Conservation (phyloP, 1,284 basidiomycete species). For the Marasmius sp. region DNA sequence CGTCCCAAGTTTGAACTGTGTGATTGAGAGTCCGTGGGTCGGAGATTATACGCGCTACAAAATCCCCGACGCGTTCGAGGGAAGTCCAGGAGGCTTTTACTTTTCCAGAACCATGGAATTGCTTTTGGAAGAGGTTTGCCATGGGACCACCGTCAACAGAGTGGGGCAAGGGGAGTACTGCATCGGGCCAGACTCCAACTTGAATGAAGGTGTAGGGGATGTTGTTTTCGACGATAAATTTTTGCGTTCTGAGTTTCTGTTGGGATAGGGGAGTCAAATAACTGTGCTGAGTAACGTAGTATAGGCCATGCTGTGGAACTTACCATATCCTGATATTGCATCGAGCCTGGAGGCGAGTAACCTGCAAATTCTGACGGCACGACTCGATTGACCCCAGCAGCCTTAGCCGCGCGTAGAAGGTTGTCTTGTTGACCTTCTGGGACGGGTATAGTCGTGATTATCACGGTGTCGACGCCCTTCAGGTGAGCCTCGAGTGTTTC, state of each 20-base stretch:
- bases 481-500: neutral
- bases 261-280: neutral
- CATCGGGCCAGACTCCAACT: slow-evolving; percentile 9
- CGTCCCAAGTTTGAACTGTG: neutral
- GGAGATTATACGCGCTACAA: slow-evolving; percentile 12
- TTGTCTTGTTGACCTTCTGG: neutral
- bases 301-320: neutral
- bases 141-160: neutral
- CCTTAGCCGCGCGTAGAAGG: neutral
- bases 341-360: neutral
- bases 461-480: neutral
- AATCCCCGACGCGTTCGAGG: slow-evolving; percentile 6
- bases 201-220: slow-evolving; percentile 14
- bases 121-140: neutral
- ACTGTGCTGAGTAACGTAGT: neutral
- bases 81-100: slow-evolving; percentile 8
- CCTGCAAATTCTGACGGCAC: slow-evolving; percentile 3
- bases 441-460: neutral
- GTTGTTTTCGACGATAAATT: slow-evolving; percentile 5
- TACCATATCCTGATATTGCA: neutral
- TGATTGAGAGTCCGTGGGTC: slow-evolving; percentile 15
- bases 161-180: neutral
- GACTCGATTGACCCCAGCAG: slow-evolving; percentile 2
- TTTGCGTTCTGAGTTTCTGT: slow-evolving; percentile 11
- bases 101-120: slow-evolving; percentile 4